phyloP scores from a whole-genome alignment of 495 filamentous ascomycete species.

The Aspergillus campestris region DNA sequence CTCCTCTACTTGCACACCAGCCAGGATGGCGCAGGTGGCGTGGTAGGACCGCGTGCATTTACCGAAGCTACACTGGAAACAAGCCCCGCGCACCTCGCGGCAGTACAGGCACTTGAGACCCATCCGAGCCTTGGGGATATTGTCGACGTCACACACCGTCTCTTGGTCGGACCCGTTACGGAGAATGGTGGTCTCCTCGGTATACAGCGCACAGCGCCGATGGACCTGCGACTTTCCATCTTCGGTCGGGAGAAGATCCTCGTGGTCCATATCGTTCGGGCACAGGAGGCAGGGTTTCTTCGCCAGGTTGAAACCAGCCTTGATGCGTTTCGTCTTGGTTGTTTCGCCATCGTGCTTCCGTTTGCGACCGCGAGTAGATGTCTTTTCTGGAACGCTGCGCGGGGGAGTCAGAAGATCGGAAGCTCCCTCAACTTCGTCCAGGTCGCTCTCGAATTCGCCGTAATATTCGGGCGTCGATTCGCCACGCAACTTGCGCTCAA shows the following conservation, averaged over 20 bases:
- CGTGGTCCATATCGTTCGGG: constrained; percentile 81
- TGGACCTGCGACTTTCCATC: constrained; percentile 77
- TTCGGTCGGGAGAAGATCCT: constrained; percentile 78
- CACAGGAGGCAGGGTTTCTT: constrained; percentile 89
- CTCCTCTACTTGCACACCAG: constrained; percentile 84
- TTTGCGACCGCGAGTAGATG: constrained; percentile 51
- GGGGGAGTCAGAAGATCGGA: constrained; percentile 73
- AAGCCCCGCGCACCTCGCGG: constrained; percentile 83
- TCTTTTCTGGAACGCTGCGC: constrained; percentile 57
- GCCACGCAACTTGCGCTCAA: constrained; percentile 87
- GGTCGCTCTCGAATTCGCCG: constrained; percentile 59
- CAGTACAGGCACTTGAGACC: constrained; percentile 94
- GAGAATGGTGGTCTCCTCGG: constrained; percentile 81
- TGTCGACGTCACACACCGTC: constrained; percentile 64
- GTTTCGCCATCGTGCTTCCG: constrained; percentile 52
- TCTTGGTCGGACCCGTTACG: constrained; percentile 60
- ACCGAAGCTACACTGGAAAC: constrained; percentile 93
- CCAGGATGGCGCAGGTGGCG: constrained; percentile 84
- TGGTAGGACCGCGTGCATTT: constrained; percentile 94
- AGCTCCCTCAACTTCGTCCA: constrained; percentile 53
- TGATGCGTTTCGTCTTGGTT: constrained; percentile 65
- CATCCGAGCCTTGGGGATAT: constrained; percentile 77
- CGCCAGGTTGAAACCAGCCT: constrained; percentile 58
- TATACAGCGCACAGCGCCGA: constrained; percentile 80
- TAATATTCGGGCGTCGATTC: constrained; percentile 86